A percentile compares a stretch with the other conserved stretches of the same genome.
Evolutionary conservation across 768 basidiomycete genomes (phyloP).

Genomic region (Trametes elegans): DNA sequence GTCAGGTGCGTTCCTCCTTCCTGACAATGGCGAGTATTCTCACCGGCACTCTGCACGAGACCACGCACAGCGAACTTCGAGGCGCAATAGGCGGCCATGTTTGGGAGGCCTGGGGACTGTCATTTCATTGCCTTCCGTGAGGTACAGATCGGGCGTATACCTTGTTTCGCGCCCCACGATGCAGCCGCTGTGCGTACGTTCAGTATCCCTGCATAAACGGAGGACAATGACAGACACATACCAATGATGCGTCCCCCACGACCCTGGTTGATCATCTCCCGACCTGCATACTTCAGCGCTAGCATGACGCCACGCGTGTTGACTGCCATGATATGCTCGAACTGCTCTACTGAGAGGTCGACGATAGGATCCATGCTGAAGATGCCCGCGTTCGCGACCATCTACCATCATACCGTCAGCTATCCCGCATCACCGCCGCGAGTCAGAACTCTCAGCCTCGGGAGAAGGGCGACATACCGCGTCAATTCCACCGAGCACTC

Average conservation of each 20-base stretch:
- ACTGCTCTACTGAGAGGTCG: conserved; percentile 13
- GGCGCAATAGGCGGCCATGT: conserved; percentile 18
- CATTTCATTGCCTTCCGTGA: neutral
- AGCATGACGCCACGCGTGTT: conserved; percentile 36
- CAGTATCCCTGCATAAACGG: too few species aligned
- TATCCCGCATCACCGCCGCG: neutral
- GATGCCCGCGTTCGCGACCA: conserved; percentile 29
- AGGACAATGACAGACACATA: too few species aligned
- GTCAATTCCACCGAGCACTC: conserved; percentile 42
- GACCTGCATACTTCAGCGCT: conserved; percentile 40
- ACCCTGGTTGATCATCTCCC: conserved; percentile 41
- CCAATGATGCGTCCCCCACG: conserved; percentile 41
- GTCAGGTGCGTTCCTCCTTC: neutral
- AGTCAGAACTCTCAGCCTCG: neutral
- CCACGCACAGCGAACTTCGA: conserved; percentile 30
- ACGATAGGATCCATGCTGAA: conserved; percentile 9
- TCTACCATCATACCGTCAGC: conserved; percentile 12
- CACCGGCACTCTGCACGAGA: conserved; percentile 24
- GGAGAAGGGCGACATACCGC: conserved; percentile 35
- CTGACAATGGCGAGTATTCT: neutral
- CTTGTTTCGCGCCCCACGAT: conserved; percentile 18
- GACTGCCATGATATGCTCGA: conserved; percentile 24
- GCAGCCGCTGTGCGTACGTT: conserved; percentile 16
- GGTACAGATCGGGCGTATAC: conserved; percentile 1
- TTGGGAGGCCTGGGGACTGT: neutral